These are phyloP conservation scores for Metarhizium anisopliae DNA, from an alignment of 2,329 filamentous ascomycete species.

Conservation along the genomic window DNA sequence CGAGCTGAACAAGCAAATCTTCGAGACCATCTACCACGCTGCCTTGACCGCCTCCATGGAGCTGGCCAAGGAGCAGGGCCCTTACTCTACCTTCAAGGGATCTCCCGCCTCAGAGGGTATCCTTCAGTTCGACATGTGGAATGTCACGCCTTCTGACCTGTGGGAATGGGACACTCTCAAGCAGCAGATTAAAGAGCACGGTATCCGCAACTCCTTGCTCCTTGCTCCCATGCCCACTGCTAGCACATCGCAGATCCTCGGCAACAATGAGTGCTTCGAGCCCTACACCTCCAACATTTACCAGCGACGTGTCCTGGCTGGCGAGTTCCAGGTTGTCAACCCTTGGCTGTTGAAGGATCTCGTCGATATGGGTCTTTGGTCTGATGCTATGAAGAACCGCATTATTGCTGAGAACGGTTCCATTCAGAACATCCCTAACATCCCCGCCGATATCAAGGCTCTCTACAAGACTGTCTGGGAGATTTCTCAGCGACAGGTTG, in stretches of 20 bases:
- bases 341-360: conserved; percentile 97
- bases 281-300: conserved; percentile 99
- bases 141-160: conserved; percentile 82
- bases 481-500: conserved; percentile 88
- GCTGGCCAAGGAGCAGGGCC: conserved; percentile 70
- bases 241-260: conserved; percentile 93
- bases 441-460: conserved; percentile 88
- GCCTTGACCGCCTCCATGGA: conserved; percentile 84
- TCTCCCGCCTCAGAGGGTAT: conserved; percentile 92
- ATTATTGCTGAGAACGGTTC: conserved; percentile 97
- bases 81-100: conserved; percentile 86
- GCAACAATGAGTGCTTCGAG: conserved; percentile 99
- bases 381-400: conserved; percentile 99
- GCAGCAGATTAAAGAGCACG: conserved; percentile 83
- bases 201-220: conserved; percentile 90
- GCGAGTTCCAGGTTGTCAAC: conserved; percentile 99
- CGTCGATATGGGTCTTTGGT: conserved; percentile 96
- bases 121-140: conserved; percentile 98
- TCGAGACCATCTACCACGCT: conserved; percentile 98
- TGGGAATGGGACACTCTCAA: conserved; percentile 95
- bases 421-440: conserved; percentile 94
- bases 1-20: conserved; percentile 94
- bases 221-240: conserved; percentile 97
- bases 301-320: conserved; percentile 92
- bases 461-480: conserved; percentile 99